These are phyloP conservation scores for Adenanthera pavonina DNA, from an alignment of 306 rosid species.

Conservation along the genomic window DNA sequence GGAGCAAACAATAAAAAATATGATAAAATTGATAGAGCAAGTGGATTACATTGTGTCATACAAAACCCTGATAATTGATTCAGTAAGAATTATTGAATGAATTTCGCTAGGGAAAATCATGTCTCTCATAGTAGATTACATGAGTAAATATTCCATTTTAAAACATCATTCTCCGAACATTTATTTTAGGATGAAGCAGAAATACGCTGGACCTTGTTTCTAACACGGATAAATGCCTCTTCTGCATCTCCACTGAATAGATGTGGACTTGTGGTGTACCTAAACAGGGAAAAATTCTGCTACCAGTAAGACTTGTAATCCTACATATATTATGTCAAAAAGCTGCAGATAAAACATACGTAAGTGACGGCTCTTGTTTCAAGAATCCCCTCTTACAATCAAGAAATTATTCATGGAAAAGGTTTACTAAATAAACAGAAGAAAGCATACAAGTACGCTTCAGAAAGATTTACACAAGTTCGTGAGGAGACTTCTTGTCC, in stretches of 20 bases:
- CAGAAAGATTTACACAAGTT: slow-evolving; percentile 64
- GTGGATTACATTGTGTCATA: slow-evolving; percentile 20
- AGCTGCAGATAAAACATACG: slow-evolving; percentile 22
- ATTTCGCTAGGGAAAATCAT: background rate
- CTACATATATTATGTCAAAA: slow-evolving; percentile 25
- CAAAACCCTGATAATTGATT: slow-evolving; percentile 1
- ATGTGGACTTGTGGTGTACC: slow-evolving; percentile 98
- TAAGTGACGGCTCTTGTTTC: slow-evolving; percentile 8
- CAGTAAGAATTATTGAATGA: background rate
- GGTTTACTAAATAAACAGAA: slow-evolving; percentile 33
- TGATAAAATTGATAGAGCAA: background rate
- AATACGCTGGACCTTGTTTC: slow-evolving; percentile 65
- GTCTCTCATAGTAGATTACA: background rate
- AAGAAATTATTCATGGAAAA: slow-evolving; percentile 16
- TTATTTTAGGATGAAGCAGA: slow-evolving; percentile 15
- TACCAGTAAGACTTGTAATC: slow-evolving; percentile 16
- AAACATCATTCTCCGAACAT: background rate
- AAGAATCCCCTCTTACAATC: slow-evolving; percentile 16
- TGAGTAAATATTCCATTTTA: background rate
- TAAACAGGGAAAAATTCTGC: slow-evolving; percentile 29
- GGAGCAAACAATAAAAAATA: slow-evolving; percentile 9
- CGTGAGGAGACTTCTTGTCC: slow-evolving; percentile 84
- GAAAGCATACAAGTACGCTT: slow-evolving; percentile 77
- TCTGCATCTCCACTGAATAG: slow-evolving; percentile 79
- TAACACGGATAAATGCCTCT: slow-evolving; percentile 87